These are phyloP conservation scores for Lentinula detonsa DNA, from an alignment of 768 basidiomycete genomes.

Conservation along the genomic window DNA sequence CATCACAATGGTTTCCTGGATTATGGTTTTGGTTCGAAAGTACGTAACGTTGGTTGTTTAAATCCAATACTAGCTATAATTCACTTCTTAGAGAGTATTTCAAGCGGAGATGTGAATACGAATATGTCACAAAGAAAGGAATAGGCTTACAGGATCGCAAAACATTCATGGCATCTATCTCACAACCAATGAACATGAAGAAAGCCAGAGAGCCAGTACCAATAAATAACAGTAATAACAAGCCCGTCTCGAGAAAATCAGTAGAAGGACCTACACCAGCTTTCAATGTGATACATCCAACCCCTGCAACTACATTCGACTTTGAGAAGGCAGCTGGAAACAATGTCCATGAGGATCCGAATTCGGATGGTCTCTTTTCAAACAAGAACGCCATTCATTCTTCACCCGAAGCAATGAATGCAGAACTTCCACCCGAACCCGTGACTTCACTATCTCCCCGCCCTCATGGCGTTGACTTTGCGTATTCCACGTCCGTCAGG, in stretches of 20 bases:
- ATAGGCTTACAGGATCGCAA: conserved; percentile 16
- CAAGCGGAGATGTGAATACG: conserved; percentile 27
- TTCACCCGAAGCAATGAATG: conserved; percentile 23
- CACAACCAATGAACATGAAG: conserved; percentile 21
- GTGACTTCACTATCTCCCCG: conserved; percentile 5
- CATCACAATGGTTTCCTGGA: conserved; percentile 51
- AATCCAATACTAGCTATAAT: background rate
- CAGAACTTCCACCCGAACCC: conserved; percentile 16
- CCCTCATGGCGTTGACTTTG: background rate
- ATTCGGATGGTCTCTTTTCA: conserved; percentile 13
- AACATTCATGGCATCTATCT: conserved; percentile 26
- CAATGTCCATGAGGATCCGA: background rate
- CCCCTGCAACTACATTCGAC: conserved; percentile 6
- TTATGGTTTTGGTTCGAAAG: conserved; percentile 63
- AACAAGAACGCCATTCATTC: conserved; percentile 25
- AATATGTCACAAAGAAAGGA: conserved; percentile 25
- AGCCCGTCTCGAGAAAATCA: background rate
- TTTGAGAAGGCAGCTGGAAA: background rate
- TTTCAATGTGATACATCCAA: conserved; percentile 6
- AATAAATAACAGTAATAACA: background rate
- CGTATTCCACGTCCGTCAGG: background rate
- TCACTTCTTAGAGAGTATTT: conserved; percentile 33
- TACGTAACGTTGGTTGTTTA: conserved; percentile 14
- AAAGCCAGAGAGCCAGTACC: conserved; percentile 6
- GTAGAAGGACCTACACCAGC: background rate